Evolutionary conservation across 1,284 basidiomycete genomes (phyloP), one percentile per base, ranked within the genome.

Genomic region (Trametes hirsuta): DNA sequence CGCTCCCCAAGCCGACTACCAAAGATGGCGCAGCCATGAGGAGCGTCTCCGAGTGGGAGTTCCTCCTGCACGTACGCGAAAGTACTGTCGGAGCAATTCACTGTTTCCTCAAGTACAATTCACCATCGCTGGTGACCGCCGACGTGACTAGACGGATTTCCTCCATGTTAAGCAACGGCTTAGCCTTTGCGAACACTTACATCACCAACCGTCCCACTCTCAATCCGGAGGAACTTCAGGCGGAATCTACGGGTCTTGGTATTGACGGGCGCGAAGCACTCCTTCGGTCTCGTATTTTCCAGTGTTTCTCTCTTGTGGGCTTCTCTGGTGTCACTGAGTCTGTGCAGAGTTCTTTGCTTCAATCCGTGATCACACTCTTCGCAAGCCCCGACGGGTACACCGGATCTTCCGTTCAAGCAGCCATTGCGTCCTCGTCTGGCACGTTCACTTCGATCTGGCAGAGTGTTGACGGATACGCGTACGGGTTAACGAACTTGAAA

Each of bases 41-140:
- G 21, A 86, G 86, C 36, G 79, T 85, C 21, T 79, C 83, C 0
- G 97, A 98, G 70, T 98, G 96, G 95, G 83, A 84, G 54, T 99
- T 98, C 77, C 79, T 99, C 8, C 78, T 99, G 5, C 90, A 94
- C 63, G 92, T 99, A 6, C 84, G 97, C 30, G 95, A 98, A 75
- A 91, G 89, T 68, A 94, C 97, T 0, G 81, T 99, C 15, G 88
- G 92, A 1, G 93, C 96, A 2, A 90, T 99, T 39, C 80, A 94
- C 39, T 90, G 89, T 67, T 99, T 99, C 77, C 77, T 98, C 51
- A 81, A 86, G 53, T 90, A 96, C 72, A 97, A 96, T 71, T 75
- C 82, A 1, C 77, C 83, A 0, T 79, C 84, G 1, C 80, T 98
- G 14, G 88, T 98, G 60, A 97, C 93, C 10, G 85, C 97, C 6